Conservation (phyloP, 345 rosid genomes). For the Salix dunnii region DNA sequence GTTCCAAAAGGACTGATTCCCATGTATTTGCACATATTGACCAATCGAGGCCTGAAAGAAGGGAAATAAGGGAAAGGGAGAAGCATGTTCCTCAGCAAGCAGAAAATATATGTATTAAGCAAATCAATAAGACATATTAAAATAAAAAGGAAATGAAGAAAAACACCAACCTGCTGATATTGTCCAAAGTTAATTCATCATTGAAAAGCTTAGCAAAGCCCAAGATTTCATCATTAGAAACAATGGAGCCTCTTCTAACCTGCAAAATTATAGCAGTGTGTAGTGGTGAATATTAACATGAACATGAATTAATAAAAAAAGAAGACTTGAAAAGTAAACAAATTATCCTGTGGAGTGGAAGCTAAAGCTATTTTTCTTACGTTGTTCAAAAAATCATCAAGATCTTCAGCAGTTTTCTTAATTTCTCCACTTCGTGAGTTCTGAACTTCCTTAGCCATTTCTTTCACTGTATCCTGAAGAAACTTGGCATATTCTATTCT, state of each 20-base stretch:
- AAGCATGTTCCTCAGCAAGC: not conserved
- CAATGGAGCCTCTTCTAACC: constrained; percentile 88
- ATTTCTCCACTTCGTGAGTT: constrained; percentile 71
- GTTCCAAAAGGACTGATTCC: constrained; percentile 93
- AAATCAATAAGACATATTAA: not conserved
- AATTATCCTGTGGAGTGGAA: not conserved
- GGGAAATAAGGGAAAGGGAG: not conserved
- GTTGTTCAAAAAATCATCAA: constrained; percentile 19
- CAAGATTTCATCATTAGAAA: constrained; percentile 91
- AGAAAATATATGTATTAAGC: not conserved
- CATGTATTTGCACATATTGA: constrained; percentile 98
- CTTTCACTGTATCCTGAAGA: constrained; percentile 64
- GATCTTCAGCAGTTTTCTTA: constrained; percentile 58
- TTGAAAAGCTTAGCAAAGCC: constrained; percentile 93
- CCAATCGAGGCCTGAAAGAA: constrained; percentile 70
- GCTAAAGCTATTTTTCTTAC: not conserved
- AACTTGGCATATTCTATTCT: constrained; percentile 88
- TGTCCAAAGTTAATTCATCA: constrained; percentile 93
- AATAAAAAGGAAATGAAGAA: not conserved
- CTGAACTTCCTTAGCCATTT: constrained; percentile 91
- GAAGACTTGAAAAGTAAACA: not conserved
- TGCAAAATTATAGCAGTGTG: constrained; percentile 21
- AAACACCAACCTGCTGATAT: constrained; percentile 72
- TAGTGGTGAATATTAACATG: not conserved
- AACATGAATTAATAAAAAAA: not conserved